Evolutionary conservation across 306 rosid species (phyloP).

Genomic region (Malus fusca): DNA sequence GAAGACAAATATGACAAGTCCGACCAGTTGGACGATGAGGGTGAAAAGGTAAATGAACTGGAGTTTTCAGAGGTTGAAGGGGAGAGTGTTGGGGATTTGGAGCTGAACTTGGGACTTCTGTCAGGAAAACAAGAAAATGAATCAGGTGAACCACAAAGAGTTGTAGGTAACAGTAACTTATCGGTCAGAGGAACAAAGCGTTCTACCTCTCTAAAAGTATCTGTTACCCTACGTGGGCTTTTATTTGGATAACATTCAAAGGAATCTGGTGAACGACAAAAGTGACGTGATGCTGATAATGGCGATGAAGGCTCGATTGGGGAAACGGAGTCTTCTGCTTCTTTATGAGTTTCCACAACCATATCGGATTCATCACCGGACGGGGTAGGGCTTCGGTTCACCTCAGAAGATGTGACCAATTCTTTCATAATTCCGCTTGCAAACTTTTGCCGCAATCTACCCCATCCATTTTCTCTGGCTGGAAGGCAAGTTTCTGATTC

Average conservation of each 20-base stretch:
- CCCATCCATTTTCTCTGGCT: conserved; percentile 75
- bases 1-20: conserved; percentile 65
- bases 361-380: conserved; percentile 22
- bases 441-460: conserved; percentile 53
- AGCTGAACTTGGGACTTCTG: conserved; percentile 39
- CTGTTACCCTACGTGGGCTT: conserved; percentile 32
- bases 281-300: conserved; percentile 33
- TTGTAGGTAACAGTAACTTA: conserved; percentile 34
- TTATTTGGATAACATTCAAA: conserved; percentile 44
- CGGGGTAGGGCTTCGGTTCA: conserved; percentile 25
- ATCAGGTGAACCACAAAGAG: conserved; percentile 41
- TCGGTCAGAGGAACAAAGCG: conserved; percentile 22
- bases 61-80: conserved; percentile 77
- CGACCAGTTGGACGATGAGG: conserved; percentile 84
- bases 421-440: conserved; percentile 53
- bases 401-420: conserved; percentile 39
- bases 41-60: conserved; percentile 74
- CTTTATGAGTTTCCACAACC: conserved; percentile 21
- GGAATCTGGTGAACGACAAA: conserved; percentile 64
- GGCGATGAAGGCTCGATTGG: conserved; percentile 36
- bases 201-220: conserved; percentile 23
- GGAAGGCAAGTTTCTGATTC: conserved; percentile 85
- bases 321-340: conserved; percentile 26
- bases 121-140: conserved; percentile 48
- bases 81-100: conserved; percentile 66